Evolutionary conservation across 768 basidiomycete genomes (phyloP).

Genomic region (Termitomyces sp.): DNA sequence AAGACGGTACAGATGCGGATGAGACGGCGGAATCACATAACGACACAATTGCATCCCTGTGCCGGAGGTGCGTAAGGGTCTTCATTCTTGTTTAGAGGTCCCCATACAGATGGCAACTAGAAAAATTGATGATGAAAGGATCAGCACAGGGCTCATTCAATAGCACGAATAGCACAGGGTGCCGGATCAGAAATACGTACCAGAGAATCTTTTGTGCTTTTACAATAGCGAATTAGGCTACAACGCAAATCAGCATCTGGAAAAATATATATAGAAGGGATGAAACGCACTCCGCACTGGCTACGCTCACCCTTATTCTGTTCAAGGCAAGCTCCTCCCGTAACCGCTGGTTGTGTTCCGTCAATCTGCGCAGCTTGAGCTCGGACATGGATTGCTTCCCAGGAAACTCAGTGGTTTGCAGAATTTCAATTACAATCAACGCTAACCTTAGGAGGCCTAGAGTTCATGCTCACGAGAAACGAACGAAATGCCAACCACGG

Average conservation of each 20-base stretch:
- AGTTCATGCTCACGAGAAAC: constrained; percentile 51
- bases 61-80: constrained; percentile 90
- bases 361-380: constrained; percentile 90
- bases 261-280: neutral
- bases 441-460: constrained; percentile 68
- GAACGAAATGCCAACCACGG: constrained; percentile 19
- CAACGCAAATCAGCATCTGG: constrained; percentile 7
- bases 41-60: constrained; percentile 65
- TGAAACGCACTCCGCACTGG: constrained; percentile 71
- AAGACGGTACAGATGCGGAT: neutral
- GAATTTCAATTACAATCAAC: constrained; percentile 11
- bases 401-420: constrained; percentile 10
- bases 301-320: constrained; percentile 90
- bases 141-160: constrained; percentile 6
- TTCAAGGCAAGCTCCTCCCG: constrained; percentile 88
- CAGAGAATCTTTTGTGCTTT: constrained; percentile 87
- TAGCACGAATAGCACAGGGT: constrained; percentile 1
- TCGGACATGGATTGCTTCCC: constrained; percentile 90
- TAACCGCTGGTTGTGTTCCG: constrained; percentile 91
- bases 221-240: constrained; percentile 93
- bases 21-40: constrained; percentile 52
- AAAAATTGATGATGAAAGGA: constrained; percentile 10
- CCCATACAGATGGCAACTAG: constrained; percentile 94
- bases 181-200: constrained; percentile 44
- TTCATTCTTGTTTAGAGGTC: constrained; percentile 82